A percentile compares a stretch with the other conserved stretches of the same genome.
Conservation (phyloP, 176 grass and related monocot genomes). For the Oryza glumipatula region DNA sequence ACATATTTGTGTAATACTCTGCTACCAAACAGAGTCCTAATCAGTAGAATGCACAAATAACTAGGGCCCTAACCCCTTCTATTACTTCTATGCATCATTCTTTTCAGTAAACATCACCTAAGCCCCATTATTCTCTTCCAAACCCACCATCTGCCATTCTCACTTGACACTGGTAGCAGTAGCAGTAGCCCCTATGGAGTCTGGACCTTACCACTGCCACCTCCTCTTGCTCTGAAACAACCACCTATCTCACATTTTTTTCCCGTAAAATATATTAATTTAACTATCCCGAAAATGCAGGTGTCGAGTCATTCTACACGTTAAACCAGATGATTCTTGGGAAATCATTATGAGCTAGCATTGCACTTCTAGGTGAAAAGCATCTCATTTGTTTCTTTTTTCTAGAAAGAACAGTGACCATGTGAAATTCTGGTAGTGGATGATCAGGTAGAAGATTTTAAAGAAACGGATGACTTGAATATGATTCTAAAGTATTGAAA, state of each 20-base stretch:
- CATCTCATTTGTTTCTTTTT: conserved; percentile 14
- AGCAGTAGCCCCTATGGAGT: background rate
- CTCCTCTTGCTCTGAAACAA: background rate
- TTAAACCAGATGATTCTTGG: background rate
- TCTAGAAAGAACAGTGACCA: background rate
- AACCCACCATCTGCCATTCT: background rate
- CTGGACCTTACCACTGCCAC: background rate
- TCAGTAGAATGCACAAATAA: background rate
- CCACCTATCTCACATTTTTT: background rate
- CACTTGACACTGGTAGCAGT: background rate
- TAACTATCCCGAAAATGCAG: background rate
- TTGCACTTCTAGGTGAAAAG: background rate
- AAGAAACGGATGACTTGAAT: background rate
- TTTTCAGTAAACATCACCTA: background rate
- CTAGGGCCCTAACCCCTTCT: background rate
- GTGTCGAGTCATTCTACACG: background rate
- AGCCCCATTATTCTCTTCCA: background rate
- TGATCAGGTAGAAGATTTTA: conserved; percentile 15
- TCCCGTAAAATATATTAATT: background rate
- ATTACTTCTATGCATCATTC: background rate
- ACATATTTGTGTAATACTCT: background rate
- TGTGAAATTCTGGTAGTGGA: background rate
- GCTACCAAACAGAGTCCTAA: background rate
- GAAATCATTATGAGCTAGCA: background rate
- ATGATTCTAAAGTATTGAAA: conserved; percentile 7